phyloP scores from a whole-genome alignment of 768 basidiomycete species.

The Lentinula aciculospora region DNA sequence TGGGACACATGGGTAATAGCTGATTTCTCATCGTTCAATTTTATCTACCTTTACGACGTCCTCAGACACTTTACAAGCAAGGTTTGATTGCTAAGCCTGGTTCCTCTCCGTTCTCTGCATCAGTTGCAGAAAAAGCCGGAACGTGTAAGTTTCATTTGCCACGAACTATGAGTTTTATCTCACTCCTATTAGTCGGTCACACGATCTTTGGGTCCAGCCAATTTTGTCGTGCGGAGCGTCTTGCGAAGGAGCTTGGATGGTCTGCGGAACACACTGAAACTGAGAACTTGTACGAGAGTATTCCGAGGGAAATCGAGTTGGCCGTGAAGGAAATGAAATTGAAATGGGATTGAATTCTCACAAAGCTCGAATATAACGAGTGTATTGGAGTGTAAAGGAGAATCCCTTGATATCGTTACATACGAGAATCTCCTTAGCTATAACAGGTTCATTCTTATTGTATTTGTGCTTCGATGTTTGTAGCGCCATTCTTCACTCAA shows the following conservation, averaged over 20 bases:
- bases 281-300: background rate
- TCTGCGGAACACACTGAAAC: background rate
- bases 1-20: background rate
- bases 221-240: background rate
- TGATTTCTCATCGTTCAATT: background rate
- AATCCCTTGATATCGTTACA: too few species aligned
- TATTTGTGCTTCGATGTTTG: too few species aligned
- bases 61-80: constrained; percentile 1
- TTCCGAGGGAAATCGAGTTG: background rate
- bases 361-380: too few species aligned
- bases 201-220: background rate
- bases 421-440: too few species aligned
- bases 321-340: background rate
- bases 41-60: too few species aligned
- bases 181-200: background rate
- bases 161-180: background rate
- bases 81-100: background rate
- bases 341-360: too few species aligned
- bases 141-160: background rate
- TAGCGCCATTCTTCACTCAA: too few species aligned
- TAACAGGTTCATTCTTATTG: too few species aligned
- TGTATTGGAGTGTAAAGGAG: too few species aligned
- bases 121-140: background rate
- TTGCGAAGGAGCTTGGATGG: constrained; percentile 2
- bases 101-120: background rate